Percentiles rank a stretch among this genome's conserved stretches.
Evolutionary conservation across 371 early-diverging fungal genomes (phyloP).

Genomic region (Rhizomucor miehei): DNA sequence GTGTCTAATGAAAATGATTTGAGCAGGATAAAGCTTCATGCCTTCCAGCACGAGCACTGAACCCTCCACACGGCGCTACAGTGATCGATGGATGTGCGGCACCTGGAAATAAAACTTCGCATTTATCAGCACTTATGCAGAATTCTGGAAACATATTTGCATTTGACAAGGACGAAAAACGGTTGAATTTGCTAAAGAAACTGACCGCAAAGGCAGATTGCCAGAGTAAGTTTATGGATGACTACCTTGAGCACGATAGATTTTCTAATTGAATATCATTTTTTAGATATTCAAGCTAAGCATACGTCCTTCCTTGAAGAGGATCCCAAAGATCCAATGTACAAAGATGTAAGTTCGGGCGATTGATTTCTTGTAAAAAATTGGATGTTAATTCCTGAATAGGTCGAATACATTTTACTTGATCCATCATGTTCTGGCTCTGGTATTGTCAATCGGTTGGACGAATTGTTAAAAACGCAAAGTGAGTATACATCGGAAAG

Average conservation of each 20-base stretch:
- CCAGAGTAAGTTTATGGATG: slow-evolving; percentile 61
- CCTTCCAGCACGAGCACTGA: slow-evolving; percentile 91
- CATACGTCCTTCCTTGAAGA: slow-evolving; percentile 67
- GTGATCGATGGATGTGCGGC: slow-evolving; percentile 98
- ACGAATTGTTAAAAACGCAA: slow-evolving; percentile 60
- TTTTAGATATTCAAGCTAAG: slow-evolving; percentile 55
- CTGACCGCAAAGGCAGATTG: slow-evolving; percentile 79
- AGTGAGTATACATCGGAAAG: not conserved
- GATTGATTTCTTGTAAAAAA: not conserved
- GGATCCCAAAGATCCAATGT: slow-evolving; percentile 60
- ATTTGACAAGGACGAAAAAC: slow-evolving; percentile 82
- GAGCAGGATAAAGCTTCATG: slow-evolving; percentile 92
- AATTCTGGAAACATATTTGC: slow-evolving; percentile 90
- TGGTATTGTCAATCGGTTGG: slow-evolving; percentile 88
- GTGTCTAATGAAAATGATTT: not conserved
- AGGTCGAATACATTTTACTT: slow-evolving; percentile 89
- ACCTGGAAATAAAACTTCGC: slow-evolving; percentile 98
- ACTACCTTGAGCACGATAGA: slow-evolving; percentile 5
- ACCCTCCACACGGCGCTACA: slow-evolving; percentile 64
- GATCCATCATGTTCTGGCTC: slow-evolving; percentile 99
- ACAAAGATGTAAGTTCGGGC: slow-evolving; percentile 39
- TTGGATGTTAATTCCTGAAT: not conserved
- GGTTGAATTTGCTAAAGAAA: slow-evolving; percentile 75
- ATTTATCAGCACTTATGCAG: slow-evolving; percentile 83
- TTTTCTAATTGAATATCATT: not conserved